These are phyloP conservation scores for Coemansia sp. DNA, from an alignment of 192 early-diverging fungal genomes.

Conservation along the genomic window DNA sequence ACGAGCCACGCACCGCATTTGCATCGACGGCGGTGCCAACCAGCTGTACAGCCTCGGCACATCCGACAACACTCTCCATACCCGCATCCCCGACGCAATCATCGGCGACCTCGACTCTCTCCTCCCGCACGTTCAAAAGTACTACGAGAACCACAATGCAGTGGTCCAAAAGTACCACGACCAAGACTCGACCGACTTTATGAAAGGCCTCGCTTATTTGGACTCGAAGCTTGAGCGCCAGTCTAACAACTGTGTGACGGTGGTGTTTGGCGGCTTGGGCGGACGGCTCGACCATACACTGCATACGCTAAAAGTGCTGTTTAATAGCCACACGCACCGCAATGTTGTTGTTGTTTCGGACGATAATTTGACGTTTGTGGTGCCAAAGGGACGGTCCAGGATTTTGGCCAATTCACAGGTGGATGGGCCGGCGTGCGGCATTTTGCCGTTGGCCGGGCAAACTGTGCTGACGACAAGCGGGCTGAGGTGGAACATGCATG, in stretches of 20 bases:
- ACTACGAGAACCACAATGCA: conserved; percentile 58
- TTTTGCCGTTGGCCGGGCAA: conserved; percentile 72
- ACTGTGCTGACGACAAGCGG: conserved; percentile 70
- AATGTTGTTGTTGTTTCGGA: conserved; percentile 67
- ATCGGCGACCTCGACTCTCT: conserved; percentile 88
- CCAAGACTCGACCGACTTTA: conserved; percentile 78
- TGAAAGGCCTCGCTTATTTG: conserved; percentile 74
- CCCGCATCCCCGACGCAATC: conserved; percentile 67
- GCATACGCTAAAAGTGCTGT: conserved; percentile 72
- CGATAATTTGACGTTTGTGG: conserved; percentile 65
- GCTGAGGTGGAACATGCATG: conserved; percentile 76
- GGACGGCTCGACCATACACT: conserved; percentile 92
- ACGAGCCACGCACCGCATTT: conserved; percentile 56
- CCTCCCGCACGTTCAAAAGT: conserved; percentile 57
- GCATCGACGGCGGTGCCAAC: conserved; percentile 92
- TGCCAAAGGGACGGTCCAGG: conserved; percentile 65
- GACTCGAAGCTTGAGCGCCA: conserved; percentile 20
- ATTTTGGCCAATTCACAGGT: conserved; percentile 62
- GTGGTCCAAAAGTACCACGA: conserved; percentile 50
- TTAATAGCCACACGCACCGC: conserved; percentile 58
- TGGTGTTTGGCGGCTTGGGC: conserved; percentile 80
- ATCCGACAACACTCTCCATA: conserved; percentile 19
- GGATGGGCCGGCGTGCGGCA: conserved; percentile 86
- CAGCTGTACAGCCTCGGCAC: conserved; percentile 69
- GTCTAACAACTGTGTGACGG: conserved; percentile 54